Percentiles rank a stretch among this genome's conserved stretches.
Conservation (phyloP, 441 rosid species). For the Viola pubescens region DNA sequence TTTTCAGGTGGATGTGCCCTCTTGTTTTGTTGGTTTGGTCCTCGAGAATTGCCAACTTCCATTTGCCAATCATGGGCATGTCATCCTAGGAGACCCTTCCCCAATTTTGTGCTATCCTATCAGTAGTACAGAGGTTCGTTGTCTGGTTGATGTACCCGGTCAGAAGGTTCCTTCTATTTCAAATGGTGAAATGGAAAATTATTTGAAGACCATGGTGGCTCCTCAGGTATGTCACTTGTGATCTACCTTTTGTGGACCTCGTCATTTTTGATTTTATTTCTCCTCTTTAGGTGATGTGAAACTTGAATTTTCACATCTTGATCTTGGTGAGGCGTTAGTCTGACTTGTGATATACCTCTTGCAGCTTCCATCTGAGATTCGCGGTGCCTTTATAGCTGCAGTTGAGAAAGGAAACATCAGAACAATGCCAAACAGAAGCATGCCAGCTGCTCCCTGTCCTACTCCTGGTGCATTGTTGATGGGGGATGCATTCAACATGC, state of each 20-base stretch:
- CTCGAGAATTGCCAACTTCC: constrained; percentile 75
- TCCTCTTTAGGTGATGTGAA: background rate
- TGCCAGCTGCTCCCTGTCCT: constrained; percentile 82
- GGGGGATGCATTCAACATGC: constrained; percentile 99
- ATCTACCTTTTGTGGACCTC: background rate
- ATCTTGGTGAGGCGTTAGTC: constrained; percentile 3
- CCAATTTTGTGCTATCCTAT: constrained; percentile 75
- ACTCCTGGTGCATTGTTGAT: constrained; percentile 86
- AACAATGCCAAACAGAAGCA: constrained; percentile 93
- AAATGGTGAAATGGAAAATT: constrained; percentile 65
- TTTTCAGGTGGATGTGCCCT: constrained; percentile 70
- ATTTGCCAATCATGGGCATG: constrained; percentile 67
- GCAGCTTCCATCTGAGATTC: constrained; percentile 66
- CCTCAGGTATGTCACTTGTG: constrained; percentile 51
- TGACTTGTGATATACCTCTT: constrained; percentile 15
- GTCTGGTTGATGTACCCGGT: constrained; percentile 82
- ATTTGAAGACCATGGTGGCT: constrained; percentile 70
- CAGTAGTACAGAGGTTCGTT: constrained; percentile 73
- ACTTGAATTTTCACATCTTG: too few species aligned
- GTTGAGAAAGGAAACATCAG: constrained; percentile 64
- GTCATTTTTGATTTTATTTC: background rate
- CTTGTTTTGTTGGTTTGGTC: constrained; percentile 78
- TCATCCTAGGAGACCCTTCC: constrained; percentile 67
- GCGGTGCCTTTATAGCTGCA: constrained; percentile 68
- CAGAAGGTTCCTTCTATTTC: constrained; percentile 83